phyloP scores from a whole-genome alignment of 352 stramenopile species.

The Globisporangium nodosum region DNA sequence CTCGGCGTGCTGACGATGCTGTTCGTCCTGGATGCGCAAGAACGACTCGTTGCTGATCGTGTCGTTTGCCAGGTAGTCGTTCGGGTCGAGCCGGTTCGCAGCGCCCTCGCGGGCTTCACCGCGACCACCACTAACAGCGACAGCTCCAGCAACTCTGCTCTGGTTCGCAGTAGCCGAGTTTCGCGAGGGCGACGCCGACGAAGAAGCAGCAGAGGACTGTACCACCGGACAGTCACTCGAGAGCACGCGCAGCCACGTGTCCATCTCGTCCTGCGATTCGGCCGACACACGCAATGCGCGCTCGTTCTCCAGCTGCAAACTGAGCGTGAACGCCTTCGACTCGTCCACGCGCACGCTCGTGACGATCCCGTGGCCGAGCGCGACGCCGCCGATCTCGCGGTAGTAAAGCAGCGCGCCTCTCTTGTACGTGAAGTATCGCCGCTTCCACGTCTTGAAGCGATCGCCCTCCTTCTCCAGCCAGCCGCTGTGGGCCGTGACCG shows the following conservation, averaged over 20 bases:
- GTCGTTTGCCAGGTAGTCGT: slow-evolving; percentile 63
- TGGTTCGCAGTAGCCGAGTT: background rate
- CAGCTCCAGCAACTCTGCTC: slow-evolving; percentile 4
- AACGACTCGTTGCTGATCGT: slow-evolving; percentile 74
- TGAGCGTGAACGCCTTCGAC: slow-evolving; percentile 44
- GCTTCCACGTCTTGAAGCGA: slow-evolving; percentile 76
- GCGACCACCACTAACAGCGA: slow-evolving; percentile 9
- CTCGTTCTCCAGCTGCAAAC: slow-evolving; percentile 30
- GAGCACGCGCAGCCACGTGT: slow-evolving; percentile 42
- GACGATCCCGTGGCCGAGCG: slow-evolving; percentile 56
- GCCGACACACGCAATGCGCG: slow-evolving; percentile 32
- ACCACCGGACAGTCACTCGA: slow-evolving; percentile 1
- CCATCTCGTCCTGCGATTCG: slow-evolving; percentile 27
- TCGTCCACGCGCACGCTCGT: slow-evolving; percentile 32
- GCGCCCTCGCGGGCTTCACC: slow-evolving; percentile 11
- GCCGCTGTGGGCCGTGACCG: slow-evolving; percentile 31
- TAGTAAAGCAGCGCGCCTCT: slow-evolving; percentile 73
- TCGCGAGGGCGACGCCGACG: background rate
- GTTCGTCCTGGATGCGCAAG: slow-evolving; percentile 31
- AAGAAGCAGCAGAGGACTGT: background rate
- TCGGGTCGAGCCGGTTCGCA: slow-evolving; percentile 35
- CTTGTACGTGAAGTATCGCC: slow-evolving; percentile 66
- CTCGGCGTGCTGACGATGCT: slow-evolving; percentile 13
- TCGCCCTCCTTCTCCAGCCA: slow-evolving; percentile 78
- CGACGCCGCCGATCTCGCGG: slow-evolving; percentile 47